These are phyloP conservation scores for Kodamaea suecica DNA, from an alignment of 1,139 yeast species.

Conservation along the genomic window DNA sequence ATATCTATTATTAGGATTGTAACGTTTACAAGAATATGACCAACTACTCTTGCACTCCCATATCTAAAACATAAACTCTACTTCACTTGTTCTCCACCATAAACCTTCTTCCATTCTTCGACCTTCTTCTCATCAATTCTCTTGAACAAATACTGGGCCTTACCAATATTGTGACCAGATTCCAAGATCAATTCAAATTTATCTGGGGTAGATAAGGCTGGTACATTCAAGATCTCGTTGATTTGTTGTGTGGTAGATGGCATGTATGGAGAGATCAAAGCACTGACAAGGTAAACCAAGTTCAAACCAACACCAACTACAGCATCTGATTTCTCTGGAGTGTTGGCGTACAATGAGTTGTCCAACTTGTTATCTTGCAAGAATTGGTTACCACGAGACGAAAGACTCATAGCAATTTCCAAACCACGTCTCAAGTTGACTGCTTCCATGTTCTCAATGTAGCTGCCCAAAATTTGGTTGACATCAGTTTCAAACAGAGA, in stretches of 20 bases:
- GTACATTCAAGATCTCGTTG: conserved; percentile 77
- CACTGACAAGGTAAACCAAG: conserved; percentile 76
- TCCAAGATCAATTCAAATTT: conserved; percentile 63
- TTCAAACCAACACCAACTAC: conserved; percentile 91
- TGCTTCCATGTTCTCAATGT: conserved; percentile 71
- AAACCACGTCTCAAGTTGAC: conserved; percentile 84
- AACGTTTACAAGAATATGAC: too few species aligned
- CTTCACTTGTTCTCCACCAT: conserved; percentile 63
- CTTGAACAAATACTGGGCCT: conserved; percentile 85
- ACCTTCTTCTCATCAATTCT: conserved; percentile 89
- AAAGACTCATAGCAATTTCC: conserved; percentile 85
- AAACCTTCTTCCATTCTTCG: conserved; percentile 81
- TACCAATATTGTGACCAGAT: conserved; percentile 85
- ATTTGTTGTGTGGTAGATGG: conserved; percentile 78
- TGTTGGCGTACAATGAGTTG: conserved; percentile 72
- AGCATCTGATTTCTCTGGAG: conserved; percentile 83
- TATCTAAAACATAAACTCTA: conserved; percentile 2
- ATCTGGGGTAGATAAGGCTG: conserved; percentile 74
- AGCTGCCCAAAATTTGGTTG: conserved; percentile 55
- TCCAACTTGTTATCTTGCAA: conserved; percentile 94
- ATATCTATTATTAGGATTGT: too few species aligned
- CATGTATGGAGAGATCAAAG: conserved; percentile 82
- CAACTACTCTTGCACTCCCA: too few species aligned
- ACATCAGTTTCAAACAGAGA: conserved; percentile 54
- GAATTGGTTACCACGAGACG: conserved; percentile 91